Conservation (phyloP, 23 red algal genomes). For the Chondrus crispus region DNA sequence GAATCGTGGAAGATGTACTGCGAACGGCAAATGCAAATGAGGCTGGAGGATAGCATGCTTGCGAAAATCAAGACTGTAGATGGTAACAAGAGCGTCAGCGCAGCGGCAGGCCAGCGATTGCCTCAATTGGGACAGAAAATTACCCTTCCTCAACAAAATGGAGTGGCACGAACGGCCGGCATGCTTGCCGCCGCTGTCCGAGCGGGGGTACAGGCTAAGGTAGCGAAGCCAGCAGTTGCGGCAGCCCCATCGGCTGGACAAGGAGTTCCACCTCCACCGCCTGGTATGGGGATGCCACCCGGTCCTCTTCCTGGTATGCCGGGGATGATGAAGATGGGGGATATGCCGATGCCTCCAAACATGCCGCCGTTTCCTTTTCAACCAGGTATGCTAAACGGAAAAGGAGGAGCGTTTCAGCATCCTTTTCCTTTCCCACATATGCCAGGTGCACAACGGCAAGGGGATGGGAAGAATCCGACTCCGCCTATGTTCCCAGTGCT, state of each 20-base stretch:
- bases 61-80: constrained; percentile 83
- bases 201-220: not conserved
- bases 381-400: not conserved
- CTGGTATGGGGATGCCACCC: not conserved
- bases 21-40: constrained; percentile 92
- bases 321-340: not conserved
- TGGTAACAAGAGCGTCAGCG: not conserved
- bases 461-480: not conserved
- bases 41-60: constrained; percentile 76
- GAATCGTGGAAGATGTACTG: constrained; percentile 99
- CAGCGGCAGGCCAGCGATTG: not conserved
- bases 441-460: not conserved
- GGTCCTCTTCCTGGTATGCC: not conserved
- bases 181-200: no score
- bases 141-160: not conserved
- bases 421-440: not conserved
- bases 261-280: not conserved
- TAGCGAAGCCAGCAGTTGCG: not conserved
- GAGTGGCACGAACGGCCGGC: not conserved
- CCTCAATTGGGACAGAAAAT: not conserved
- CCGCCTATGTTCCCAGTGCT: not conserved
- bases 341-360: constrained; percentile 2
- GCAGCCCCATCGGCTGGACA: not conserved
- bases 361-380: not conserved
- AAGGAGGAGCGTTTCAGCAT: not conserved